Evolutionary conservation across 345 rosid species (phyloP).

Genomic region (Bruguiera sexangula): DNA sequence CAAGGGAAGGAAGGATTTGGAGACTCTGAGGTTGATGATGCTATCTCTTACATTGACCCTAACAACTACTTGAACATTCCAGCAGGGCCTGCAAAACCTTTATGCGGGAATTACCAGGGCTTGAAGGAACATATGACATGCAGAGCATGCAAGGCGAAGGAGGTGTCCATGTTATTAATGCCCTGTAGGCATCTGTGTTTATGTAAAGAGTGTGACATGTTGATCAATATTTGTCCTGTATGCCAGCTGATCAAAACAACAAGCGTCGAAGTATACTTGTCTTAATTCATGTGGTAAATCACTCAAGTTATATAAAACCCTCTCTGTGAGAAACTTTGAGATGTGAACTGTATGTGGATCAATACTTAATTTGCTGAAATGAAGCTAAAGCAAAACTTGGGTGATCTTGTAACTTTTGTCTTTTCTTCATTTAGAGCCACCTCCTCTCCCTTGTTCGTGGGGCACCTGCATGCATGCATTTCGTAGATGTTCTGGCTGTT

Average conservation of each 20-base stretch:
- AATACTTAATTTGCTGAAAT: constrained; percentile 7
- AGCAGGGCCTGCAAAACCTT: constrained; percentile 22
- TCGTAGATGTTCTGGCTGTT: no score
- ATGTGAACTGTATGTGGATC: constrained; percentile 17
- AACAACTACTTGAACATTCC: constrained; percentile 38
- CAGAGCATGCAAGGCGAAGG: constrained; percentile 62
- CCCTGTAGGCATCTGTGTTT: constrained; percentile 91
- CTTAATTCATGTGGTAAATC: constrained; percentile 39
- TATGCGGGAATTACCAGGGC: constrained; percentile 19
- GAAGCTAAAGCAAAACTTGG: constrained; percentile 10
- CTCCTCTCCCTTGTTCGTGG: no score
- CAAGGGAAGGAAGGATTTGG: constrained; percentile 86
- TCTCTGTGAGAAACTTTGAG: constrained; percentile 10
- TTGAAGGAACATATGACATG: constrained; percentile 45
- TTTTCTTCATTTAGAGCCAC: not conserved
- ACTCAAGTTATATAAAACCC: constrained; percentile 15
- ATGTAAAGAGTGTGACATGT: constrained; percentile 69
- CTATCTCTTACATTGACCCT: constrained; percentile 57
- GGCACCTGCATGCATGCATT: no score
- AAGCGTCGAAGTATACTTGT: constrained; percentile 55
- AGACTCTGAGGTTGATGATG: constrained; percentile 73
- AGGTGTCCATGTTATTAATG: constrained; percentile 62
- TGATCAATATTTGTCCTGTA: constrained; percentile 61
- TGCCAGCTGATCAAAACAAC: constrained; percentile 66
- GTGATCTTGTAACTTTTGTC: not conserved